Conservation (phyloP, 1,284 basidiomycete species). For the Trametes sp. region DNA sequence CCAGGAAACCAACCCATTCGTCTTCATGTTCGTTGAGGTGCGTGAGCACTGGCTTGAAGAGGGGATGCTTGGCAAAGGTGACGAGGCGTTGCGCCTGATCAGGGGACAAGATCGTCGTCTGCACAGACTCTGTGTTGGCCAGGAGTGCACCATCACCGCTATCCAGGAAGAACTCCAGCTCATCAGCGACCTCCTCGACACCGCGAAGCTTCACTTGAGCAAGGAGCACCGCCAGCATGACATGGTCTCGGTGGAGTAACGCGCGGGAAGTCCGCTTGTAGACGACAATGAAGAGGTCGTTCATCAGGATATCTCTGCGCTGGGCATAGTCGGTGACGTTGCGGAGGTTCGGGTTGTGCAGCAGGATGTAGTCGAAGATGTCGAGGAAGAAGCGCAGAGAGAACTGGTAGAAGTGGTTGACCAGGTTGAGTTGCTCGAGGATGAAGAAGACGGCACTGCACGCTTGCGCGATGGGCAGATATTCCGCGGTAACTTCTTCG, state of each 20-base stretch:
- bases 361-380: conserved; percentile 95
- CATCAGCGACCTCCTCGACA: conserved; percentile 80
- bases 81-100: conserved; percentile 79
- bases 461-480: conserved; percentile 93
- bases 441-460: conserved; percentile 99
- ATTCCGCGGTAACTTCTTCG: conserved; percentile 94
- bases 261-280: conserved; percentile 93
- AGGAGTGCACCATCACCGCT: conserved; percentile 75
- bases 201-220: conserved; percentile 91
- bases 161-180: conserved; percentile 91
- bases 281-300: conserved; percentile 91
- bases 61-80: conserved; percentile 68
- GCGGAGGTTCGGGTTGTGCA: conserved; percentile 90
- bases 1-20: conserved; percentile 83
- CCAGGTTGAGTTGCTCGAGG: conserved; percentile 90
- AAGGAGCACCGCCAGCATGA: conserved; percentile 90
- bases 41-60: conserved; percentile 81
- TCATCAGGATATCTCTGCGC: conserved; percentile 86
- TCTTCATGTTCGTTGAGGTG: conserved; percentile 72
- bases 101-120: conserved; percentile 58
- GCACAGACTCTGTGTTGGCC: conserved; percentile 46
- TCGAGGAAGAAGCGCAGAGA: conserved; percentile 98
- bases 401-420: conserved; percentile 99
- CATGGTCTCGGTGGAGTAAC: conserved; percentile 89
- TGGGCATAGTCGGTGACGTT: conserved; percentile 77